These are phyloP conservation scores for Pseudocercospora eumusae DNA, from an alignment of 2,329 filamentous ascomycete species.

Conservation along the genomic window DNA sequence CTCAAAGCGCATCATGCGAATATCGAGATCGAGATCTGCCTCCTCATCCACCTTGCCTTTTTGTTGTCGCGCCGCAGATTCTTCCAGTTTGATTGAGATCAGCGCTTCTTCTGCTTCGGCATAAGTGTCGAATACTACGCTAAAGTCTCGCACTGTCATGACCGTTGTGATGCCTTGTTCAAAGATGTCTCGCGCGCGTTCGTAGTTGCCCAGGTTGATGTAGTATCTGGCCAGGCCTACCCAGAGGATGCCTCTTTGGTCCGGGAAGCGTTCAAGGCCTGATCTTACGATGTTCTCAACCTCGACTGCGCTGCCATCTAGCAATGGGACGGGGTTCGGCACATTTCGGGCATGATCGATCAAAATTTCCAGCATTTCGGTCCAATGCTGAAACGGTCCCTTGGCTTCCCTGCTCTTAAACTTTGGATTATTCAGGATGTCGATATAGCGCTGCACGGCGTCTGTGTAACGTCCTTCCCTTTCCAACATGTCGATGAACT, in stretches of 20 bases:
- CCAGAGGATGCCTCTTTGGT: slow-evolving; percentile 94
- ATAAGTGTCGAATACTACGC: slow-evolving; percentile 93
- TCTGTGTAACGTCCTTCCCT: slow-evolving; percentile 84
- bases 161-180: slow-evolving; percentile 97
- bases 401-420: slow-evolving; percentile 94
- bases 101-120: slow-evolving; percentile 96
- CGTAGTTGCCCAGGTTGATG: slow-evolving; percentile 90
- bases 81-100: slow-evolving; percentile 87
- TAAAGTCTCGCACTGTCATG: slow-evolving; percentile 98
- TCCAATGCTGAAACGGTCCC: slow-evolving; percentile 95
- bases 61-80: slow-evolving; percentile 75
- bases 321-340: slow-evolving; percentile 73
- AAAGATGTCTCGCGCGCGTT: slow-evolving; percentile 87
- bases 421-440: slow-evolving; percentile 83
- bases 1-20: slow-evolving; percentile 96
- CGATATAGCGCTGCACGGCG: slow-evolving; percentile 86
- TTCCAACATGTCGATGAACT: slow-evolving; percentile 86
- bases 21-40: slow-evolving; percentile 90
- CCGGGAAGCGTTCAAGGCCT: slow-evolving; percentile 84
- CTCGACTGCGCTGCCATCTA: slow-evolving; percentile 78
- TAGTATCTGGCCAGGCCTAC: slow-evolving; percentile 93
- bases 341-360: slow-evolving; percentile 71
- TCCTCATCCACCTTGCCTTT: slow-evolving; percentile 76
- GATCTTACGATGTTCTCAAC: slow-evolving; percentile 91
- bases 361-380: slow-evolving; percentile 91